Percentiles rank a stretch among this genome's conserved stretches.
Evolutionary conservation across 2,329 filamentous ascomycete species (phyloP).

Genomic region (Venturia asperata): DNA sequence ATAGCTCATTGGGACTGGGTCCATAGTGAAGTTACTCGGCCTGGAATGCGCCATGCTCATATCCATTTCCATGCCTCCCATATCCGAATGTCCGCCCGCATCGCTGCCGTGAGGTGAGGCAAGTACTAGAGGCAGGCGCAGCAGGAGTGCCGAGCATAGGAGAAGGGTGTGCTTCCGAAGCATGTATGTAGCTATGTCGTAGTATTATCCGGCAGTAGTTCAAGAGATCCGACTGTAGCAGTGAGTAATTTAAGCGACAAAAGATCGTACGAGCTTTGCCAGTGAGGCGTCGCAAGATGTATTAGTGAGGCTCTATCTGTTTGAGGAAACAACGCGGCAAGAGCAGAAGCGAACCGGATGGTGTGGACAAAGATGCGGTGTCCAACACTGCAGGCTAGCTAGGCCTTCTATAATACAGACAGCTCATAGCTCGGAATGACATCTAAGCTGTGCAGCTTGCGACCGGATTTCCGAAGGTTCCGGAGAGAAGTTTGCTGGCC

Average conservation of each 20-base stretch:
- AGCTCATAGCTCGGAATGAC: not conserved
- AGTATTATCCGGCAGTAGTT: not conserved
- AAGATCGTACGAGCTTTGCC: not conserved
- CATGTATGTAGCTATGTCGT: conserved; percentile 14
- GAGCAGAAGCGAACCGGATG: not conserved
- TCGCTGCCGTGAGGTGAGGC: conserved; percentile 17
- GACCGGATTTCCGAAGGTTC: not conserved
- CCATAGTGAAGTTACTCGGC: not conserved
- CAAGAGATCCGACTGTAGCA: not conserved
- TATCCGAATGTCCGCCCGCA: not conserved
- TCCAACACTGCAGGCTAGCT: not conserved
- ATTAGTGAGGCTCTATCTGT: conserved; percentile 1
- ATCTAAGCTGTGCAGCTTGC: not conserved
- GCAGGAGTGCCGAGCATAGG: conserved; percentile 8
- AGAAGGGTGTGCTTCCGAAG: not conserved
- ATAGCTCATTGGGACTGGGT: conserved; percentile 40
- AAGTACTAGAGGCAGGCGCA: conserved; percentile 11
- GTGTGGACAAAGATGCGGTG: not conserved
- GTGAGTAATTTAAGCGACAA: not conserved
- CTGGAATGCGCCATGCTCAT: conserved; percentile 6
- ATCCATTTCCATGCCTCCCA: conserved; percentile 13
- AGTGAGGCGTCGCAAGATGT: not conserved
- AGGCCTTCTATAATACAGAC: not conserved
- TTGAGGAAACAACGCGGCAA: not conserved
- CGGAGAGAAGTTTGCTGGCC: not conserved